Evolutionary conservation across 2,329 filamentous ascomycete species (phyloP).

Genomic region (Aquanectria penicillioides): DNA sequence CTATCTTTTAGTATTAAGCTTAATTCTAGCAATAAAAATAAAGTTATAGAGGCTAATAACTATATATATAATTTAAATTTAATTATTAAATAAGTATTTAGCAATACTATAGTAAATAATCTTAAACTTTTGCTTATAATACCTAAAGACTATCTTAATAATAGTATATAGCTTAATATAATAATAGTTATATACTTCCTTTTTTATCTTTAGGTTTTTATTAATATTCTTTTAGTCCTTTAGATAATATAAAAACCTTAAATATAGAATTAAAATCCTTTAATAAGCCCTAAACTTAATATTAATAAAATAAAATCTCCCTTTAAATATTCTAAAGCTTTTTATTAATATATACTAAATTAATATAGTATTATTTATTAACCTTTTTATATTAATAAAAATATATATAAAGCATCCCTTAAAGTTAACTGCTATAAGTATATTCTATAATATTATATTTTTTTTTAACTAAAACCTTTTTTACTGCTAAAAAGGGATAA

Average conservation of each 20-base stretch:
- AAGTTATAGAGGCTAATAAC: conserved; percentile 2
- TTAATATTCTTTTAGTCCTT: conserved; percentile 8
- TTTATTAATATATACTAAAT: conserved; percentile 1
- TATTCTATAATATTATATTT: conserved; percentile 6
- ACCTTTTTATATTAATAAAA: neutral
- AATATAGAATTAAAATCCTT: conserved; percentile 1
- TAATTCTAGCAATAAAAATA: neutral
- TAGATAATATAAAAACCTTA: neutral
- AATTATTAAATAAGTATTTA: conserved; percentile 11
- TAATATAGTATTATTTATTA: conserved; percentile 8
- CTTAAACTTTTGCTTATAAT: conserved; percentile 3
- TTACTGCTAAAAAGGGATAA: neutral
- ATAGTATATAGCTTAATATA: neutral
- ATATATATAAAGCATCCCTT: conserved; percentile 7
- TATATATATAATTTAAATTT: conserved; percentile 15
- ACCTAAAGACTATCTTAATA: conserved; percentile 5
- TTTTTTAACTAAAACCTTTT: conserved; percentile 6
- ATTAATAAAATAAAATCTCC: conserved; percentile 5
- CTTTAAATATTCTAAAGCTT: neutral
- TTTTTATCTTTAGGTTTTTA: neutral
- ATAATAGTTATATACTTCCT: conserved; percentile 18
- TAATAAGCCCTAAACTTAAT: neutral
- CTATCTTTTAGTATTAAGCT: neutral
- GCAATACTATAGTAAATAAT: neutral
- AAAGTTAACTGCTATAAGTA: conserved; percentile 10